These are phyloP conservation scores for Cavenderia fasciculata DNA, from an alignment of 78 protist genomes.

Conservation along the genomic window DNA sequence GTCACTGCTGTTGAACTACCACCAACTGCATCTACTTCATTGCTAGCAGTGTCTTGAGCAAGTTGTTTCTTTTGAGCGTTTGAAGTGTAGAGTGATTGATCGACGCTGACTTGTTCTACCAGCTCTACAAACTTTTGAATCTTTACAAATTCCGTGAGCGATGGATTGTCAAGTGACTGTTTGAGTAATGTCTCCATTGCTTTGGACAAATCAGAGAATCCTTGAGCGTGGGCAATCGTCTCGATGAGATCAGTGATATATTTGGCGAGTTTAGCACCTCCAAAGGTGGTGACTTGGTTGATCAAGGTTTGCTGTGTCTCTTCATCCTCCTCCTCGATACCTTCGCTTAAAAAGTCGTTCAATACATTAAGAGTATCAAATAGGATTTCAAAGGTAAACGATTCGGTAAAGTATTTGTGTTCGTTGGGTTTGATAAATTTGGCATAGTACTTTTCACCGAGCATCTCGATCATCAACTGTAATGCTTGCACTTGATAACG, in stretches of 20 bases:
- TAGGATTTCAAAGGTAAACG: background rate
- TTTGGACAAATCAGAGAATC: too few species aligned
- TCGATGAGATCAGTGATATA: too few species aligned
- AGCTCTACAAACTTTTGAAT: background rate
- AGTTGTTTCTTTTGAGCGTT: background rate
- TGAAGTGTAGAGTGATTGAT: too few species aligned
- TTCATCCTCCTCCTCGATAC: background rate
- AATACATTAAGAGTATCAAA: background rate
- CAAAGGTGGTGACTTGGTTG: too few species aligned
- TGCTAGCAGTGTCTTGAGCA: background rate
- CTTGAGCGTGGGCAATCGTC: too few species aligned
- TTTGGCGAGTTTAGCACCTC: too few species aligned
- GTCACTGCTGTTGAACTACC: too few species aligned
- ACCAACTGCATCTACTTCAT: background rate
- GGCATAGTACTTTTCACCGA: constrained; percentile 2
- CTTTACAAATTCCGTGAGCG: background rate
- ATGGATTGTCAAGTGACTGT: background rate
- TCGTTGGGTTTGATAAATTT: background rate
- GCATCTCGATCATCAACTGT: background rate
- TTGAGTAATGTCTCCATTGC: background rate
- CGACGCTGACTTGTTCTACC: background rate
- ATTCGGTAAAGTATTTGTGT: constrained; percentile 1
- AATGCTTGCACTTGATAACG: constrained; percentile 4
- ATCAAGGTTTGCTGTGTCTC: too few species aligned
- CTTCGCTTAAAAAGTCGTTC: background rate